Conservation (phyloP, 495 filamentous ascomycete genomes). For the Neurospora sp. region DNA sequence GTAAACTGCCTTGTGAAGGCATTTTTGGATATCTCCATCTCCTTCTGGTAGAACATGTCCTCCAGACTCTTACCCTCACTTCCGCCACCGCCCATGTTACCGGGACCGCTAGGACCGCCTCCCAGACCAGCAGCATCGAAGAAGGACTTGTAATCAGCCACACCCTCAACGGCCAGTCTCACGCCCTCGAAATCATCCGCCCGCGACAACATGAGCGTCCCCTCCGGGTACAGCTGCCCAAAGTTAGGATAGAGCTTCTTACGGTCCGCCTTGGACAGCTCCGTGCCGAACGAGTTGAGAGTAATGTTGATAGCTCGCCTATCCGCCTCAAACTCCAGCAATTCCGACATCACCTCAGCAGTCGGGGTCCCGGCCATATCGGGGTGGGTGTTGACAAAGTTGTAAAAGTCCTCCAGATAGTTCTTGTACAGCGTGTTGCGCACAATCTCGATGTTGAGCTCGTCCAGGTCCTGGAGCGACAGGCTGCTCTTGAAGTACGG, state of each 20-base stretch:
- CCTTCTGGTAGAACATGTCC: constrained; percentile 97
- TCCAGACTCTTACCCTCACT: constrained; percentile 84
- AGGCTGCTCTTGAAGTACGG: constrained; percentile 95
- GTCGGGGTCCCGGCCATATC: constrained; percentile 84
- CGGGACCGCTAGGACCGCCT: constrained; percentile 59
- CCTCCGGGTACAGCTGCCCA: constrained; percentile 84
- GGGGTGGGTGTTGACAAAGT: constrained; percentile 77
- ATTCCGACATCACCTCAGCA: constrained; percentile 85
- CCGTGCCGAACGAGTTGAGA: constrained; percentile 95
- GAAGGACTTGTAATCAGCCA: constrained; percentile 84
- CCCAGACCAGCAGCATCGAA: constrained; percentile 87
- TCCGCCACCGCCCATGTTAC: constrained; percentile 71
- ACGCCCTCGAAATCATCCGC: constrained; percentile 95
- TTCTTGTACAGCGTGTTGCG: constrained; percentile 99
- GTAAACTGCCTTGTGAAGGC: constrained; percentile 97
- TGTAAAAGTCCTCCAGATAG: constrained; percentile 95
- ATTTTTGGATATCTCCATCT: constrained; percentile 94
- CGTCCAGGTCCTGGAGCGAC: constrained; percentile 91
- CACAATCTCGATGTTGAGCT: constrained; percentile 98
- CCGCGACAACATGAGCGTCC: constrained; percentile 86
- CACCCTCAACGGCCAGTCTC: constrained; percentile 80
- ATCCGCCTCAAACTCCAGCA: constrained; percentile 94
- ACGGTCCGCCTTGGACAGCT: constrained; percentile 85
- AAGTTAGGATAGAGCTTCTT: constrained; percentile 95
- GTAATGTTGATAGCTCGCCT: constrained; percentile 98